These are phyloP conservation scores for Rosa rugosa DNA, from an alignment of 306 rosid genomes.

Conservation along the genomic window DNA sequence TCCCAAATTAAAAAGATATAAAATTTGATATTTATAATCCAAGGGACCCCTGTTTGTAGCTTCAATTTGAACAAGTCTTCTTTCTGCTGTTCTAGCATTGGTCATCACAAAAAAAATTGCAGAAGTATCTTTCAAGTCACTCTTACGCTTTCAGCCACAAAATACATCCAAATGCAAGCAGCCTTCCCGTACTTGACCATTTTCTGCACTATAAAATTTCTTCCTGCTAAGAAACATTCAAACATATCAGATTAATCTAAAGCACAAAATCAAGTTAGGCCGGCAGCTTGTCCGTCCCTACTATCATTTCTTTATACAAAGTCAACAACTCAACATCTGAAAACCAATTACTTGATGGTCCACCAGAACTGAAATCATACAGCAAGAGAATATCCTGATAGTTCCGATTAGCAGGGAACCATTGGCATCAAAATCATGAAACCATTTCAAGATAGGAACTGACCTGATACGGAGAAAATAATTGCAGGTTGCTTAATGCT, in stretches of 20 bases:
- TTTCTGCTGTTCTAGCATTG: constrained; percentile 4
- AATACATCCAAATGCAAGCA: constrained; percentile 21
- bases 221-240: constrained; percentile 24
- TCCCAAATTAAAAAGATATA: constrained; percentile 1
- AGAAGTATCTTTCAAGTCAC: neutral
- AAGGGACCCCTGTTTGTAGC: neutral
- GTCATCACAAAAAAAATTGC: neutral
- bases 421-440: constrained; percentile 1
- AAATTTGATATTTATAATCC: constrained; percentile 1
- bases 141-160: constrained; percentile 14
- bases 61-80: neutral
- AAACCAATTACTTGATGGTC: constrained; percentile 28
- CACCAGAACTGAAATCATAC: constrained; percentile 19
- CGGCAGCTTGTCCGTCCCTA: constrained; percentile 31
- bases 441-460: neutral
- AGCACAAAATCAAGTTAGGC: constrained; percentile 24
- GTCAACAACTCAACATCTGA: constrained; percentile 28
- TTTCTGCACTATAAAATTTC: constrained; percentile 7
- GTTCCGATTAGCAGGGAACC: neutral
- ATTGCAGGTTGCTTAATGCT: neutral
- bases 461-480: neutral
- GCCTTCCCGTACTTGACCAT: neutral
- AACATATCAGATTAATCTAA: constrained; percentile 10
- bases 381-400: constrained; percentile 21
- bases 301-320: constrained; percentile 22